phyloP scores from a whole-genome alignment of 345 rosid species.

The Gossypium rotundifolium region DNA sequence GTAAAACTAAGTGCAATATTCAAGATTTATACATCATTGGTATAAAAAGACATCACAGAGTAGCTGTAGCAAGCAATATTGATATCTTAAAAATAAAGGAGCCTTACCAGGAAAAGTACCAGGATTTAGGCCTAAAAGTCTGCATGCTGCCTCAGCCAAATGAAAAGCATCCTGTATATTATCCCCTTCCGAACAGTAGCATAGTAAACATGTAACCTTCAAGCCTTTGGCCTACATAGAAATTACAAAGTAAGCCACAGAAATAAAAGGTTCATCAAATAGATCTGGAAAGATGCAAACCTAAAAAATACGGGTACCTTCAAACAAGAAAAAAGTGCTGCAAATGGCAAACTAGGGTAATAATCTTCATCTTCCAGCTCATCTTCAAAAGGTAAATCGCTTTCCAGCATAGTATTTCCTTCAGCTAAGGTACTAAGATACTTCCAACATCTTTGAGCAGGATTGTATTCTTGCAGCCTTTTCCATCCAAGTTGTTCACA shows the following conservation, averaged over 20 bases:
- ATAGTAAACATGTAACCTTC: constrained; percentile 73
- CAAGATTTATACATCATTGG: not conserved
- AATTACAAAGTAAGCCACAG: not conserved
- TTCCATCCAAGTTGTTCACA: constrained; percentile 80
- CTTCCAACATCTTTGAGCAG: constrained; percentile 77
- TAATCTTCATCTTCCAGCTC: constrained; percentile 85
- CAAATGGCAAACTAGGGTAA: constrained; percentile 89
- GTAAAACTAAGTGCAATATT: not conserved
- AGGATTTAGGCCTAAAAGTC: constrained; percentile 40
- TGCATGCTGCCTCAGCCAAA: constrained; percentile 67
- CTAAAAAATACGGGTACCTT: constrained; percentile 39
- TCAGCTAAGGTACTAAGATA: constrained; percentile 63
- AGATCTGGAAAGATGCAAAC: not conserved
- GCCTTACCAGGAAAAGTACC: constrained; percentile 44
- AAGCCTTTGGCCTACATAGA: constrained; percentile 60
- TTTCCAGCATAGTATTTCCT: constrained; percentile 31
- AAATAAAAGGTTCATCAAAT: not conserved
- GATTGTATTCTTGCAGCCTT: constrained; percentile 60
- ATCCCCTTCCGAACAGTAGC: constrained; percentile 97
- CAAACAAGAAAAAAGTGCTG: constrained; percentile 80
- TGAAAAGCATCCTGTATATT: constrained; percentile 71
- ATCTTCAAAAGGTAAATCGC: constrained; percentile 53
- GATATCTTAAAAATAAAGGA: not conserved
- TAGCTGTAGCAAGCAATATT: not conserved
- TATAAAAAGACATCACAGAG: not conserved